A percentile compares a stretch with the other conserved stretches of the same genome.
These are phyloP conservation scores for Chalciporus sp. DNA, from an alignment of 1,284 basidiomycete species.

Conservation along the genomic window DNA sequence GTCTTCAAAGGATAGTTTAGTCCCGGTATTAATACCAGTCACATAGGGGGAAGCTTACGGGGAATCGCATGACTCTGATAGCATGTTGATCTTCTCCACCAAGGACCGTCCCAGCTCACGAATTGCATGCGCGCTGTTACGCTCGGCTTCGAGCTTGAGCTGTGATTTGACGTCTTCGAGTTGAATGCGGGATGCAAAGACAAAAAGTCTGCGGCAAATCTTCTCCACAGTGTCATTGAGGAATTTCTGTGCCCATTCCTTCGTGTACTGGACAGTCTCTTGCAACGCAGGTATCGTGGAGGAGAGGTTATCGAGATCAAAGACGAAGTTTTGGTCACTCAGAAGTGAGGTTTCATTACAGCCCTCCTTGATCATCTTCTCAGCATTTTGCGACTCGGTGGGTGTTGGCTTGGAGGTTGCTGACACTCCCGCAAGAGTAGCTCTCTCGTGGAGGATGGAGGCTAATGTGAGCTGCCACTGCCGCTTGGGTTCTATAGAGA, in stretches of 20 bases:
- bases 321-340: slow-evolving; percentile 36
- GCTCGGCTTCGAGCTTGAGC: slow-evolving; percentile 24
- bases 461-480: slow-evolving; percentile 16
- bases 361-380: slow-evolving; percentile 29
- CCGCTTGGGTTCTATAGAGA: slow-evolving; percentile 16
- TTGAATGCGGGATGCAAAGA: slow-evolving; percentile 23
- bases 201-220: slow-evolving; percentile 19
- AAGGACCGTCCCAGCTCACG: slow-evolving; percentile 24
- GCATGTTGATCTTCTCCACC: slow-evolving; percentile 26
- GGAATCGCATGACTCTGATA: slow-evolving; percentile 21
- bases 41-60: slow-evolving; percentile 15
- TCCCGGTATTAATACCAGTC: neutral
- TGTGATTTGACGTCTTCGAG: slow-evolving; percentile 23
- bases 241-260: slow-evolving; percentile 22
- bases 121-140: slow-evolving; percentile 14
- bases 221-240: slow-evolving; percentile 25
- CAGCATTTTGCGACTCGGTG: slow-evolving; percentile 12
- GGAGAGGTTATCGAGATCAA: slow-evolving; percentile 23
- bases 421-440: neutral
- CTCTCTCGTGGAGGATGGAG: slow-evolving; percentile 17
- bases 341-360: slow-evolving; percentile 16
- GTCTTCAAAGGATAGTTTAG: slow-evolving; percentile 8
- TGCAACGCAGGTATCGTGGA: slow-evolving; percentile 17
- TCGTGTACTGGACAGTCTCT: slow-evolving; percentile 26
- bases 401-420: slow-evolving; percentile 12